phyloP scores from a whole-genome alignment of 2,329 filamentous ascomycete genomes.

The Trichoderma sp. region DNA sequence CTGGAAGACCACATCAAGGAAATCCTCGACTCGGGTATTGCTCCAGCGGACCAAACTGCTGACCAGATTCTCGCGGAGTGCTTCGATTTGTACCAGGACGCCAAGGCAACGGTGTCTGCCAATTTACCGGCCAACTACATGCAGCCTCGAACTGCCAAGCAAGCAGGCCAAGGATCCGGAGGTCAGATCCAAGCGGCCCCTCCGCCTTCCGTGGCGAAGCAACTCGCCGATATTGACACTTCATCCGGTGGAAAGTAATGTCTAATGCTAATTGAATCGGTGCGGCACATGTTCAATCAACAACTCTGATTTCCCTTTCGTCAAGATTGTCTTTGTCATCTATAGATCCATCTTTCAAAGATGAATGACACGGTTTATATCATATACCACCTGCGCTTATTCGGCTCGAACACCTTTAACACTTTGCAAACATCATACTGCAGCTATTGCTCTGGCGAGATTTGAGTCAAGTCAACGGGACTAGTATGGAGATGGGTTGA shows the following conservation, averaged over 20 bases:
- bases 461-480: background rate
- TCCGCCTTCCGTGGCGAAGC: background rate
- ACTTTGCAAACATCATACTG: background rate
- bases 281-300: background rate
- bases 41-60: slow-evolving; percentile 43
- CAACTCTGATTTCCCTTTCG: background rate
- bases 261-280: background rate
- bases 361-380: slow-evolving; percentile 11
- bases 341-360: slow-evolving; percentile 9
- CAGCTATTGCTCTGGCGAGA: background rate
- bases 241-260: background rate
- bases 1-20: slow-evolving; percentile 54
- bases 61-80: slow-evolving; percentile 51
- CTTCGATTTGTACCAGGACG: slow-evolving; percentile 47
- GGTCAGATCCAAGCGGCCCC: background rate
- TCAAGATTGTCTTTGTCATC: slow-evolving; percentile 13
- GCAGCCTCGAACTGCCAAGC: slow-evolving; percentile 23
- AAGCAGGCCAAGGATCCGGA: background rate
- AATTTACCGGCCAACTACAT: slow-evolving; percentile 49
- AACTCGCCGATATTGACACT: background rate
- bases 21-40: slow-evolving; percentile 50
- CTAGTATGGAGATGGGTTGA: background rate
- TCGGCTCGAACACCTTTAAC: background rate
- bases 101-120: slow-evolving; percentile 49
- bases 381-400: background rate